A percentile compares a stretch with the other conserved stretches of the same genome.
Evolutionary conservation across 129 eudicot genomes (phyloP).

Genomic region (Cynara cardunculus): DNA sequence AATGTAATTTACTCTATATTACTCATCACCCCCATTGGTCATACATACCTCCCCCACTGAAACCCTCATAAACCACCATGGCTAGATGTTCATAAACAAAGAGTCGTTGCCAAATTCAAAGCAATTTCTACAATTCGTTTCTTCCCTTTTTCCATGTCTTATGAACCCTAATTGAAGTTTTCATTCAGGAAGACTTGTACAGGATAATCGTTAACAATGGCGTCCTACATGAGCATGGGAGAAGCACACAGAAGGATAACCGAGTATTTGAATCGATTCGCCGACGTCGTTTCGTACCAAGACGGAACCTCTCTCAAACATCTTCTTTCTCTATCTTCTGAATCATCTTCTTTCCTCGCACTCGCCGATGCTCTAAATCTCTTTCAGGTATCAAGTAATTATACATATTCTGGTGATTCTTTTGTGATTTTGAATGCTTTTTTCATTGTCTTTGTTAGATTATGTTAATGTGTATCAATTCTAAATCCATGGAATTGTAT

Average conservation of each 20-base stretch:
- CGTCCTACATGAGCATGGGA: constrained; percentile 85
- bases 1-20: background rate
- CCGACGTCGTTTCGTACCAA: constrained; percentile 81
- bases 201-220: constrained; percentile 18
- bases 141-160: background rate
- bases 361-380: constrained; percentile 86
- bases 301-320: constrained; percentile 66
- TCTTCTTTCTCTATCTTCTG: constrained; percentile 74
- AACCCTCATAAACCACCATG: background rate
- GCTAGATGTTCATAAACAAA: background rate
- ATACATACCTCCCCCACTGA: background rate
- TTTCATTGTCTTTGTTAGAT: background rate
- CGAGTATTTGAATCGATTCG: constrained; percentile 68
- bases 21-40: background rate
- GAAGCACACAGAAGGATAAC: constrained; percentile 83
- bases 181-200: background rate
- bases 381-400: constrained; percentile 50
- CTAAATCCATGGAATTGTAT: background rate
- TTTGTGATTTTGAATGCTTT: background rate
- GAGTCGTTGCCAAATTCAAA: background rate
- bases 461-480: background rate
- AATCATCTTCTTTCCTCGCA: constrained; percentile 56
- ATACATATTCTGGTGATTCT: background rate
- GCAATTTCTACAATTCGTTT: background rate
- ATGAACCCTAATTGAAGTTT: constrained; percentile 22